Evolutionary conservation across 352 stramenopile species (phyloP), one percentile per base, ranked within the genome.

Genomic region (Pythium dissimile): DNA sequence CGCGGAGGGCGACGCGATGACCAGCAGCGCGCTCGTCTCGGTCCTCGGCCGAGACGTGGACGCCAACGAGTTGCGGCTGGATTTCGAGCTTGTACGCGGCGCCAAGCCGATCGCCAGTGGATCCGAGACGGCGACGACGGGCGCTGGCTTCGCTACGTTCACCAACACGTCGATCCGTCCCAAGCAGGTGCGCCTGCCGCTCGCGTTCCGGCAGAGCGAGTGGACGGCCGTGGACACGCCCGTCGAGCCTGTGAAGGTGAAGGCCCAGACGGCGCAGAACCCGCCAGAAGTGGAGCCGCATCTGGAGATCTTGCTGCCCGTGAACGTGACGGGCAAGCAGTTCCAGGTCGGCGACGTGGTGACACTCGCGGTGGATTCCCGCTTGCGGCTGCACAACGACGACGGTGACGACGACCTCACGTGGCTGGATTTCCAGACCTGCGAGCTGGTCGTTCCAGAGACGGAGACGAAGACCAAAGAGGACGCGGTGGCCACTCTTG

Each of bases 321-420:
- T 91, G 50, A 87, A 91, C 51, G 37, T 86, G 38, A 89, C 80
- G 5, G 77, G 73, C 7, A 91, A 89, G 59, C 72, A 88, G 32
- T 47, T 88, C 21, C 60, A 64, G 5, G 57, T 68, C 18, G 77
- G 77, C 8, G 77, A 89, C 21, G 45, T 80, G 47, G 37, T 91
- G 12, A 65, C 72, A 26, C 69, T 91, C 18, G 80, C 69, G 21
- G 76, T 76, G 52, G 69, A 87, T 18, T 58, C 77, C 34, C 63
- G 64, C 10, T 43, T 88, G 13, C 73, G 78, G 0, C 54, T 91
- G 9, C 78, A 89, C 26, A 78, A 80, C 31, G 67, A 68, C 16
- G 43, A 53, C 2, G 46, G 20, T 15, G 66, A 70, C 20, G 73
- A 86, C 27, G 77, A 83, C 69, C 68, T 79, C 21, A 63, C 81